Evolutionary conservation across 352 stramenopile species (phyloP).

Genomic region (Thraustochytrium sp.): DNA sequence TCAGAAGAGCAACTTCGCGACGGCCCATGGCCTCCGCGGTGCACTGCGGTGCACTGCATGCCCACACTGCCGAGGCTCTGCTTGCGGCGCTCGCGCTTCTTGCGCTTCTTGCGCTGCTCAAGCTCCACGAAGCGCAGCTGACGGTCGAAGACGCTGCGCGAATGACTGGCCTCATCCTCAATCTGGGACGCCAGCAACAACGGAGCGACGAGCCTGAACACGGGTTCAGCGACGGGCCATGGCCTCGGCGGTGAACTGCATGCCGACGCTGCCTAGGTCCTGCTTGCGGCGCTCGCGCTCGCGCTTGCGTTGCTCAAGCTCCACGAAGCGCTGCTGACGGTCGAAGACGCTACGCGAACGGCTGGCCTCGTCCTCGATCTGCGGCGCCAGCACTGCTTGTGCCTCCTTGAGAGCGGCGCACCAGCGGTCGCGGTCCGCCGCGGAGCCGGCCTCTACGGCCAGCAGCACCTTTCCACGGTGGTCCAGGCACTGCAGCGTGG

Average conservation of each 20-base stretch:
- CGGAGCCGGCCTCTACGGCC: background rate
- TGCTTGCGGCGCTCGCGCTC: slow-evolving; percentile 12
- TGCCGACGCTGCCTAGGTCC: background rate
- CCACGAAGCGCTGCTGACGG: slow-evolving; percentile 27
- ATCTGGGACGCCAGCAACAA: background rate
- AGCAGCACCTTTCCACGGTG: slow-evolving; percentile 22
- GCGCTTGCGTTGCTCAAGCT: slow-evolving; percentile 23
- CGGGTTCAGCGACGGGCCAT: background rate
- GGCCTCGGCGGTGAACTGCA: slow-evolving; percentile 15
- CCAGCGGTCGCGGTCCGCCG: background rate
- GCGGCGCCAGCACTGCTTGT: background rate
- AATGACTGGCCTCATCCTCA: slow-evolving; percentile 5
- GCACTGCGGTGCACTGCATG: slow-evolving; percentile 10
- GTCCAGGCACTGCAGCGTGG: background rate
- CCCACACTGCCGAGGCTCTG: background rate
- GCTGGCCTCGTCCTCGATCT: slow-evolving; percentile 16
- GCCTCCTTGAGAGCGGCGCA: background rate
- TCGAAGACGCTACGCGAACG: background rate
- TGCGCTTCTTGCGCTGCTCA: no score
- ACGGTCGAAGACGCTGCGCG: slow-evolving; percentile 11
- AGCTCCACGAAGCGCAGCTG: slow-evolving; percentile 30
- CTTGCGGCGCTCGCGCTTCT: slow-evolving; percentile 1
- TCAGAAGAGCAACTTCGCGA: background rate
- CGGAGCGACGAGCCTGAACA: no score
- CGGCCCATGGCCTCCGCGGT: background rate